Conservation (phyloP, 345 rosid species). For the Acer negundo region DNA sequence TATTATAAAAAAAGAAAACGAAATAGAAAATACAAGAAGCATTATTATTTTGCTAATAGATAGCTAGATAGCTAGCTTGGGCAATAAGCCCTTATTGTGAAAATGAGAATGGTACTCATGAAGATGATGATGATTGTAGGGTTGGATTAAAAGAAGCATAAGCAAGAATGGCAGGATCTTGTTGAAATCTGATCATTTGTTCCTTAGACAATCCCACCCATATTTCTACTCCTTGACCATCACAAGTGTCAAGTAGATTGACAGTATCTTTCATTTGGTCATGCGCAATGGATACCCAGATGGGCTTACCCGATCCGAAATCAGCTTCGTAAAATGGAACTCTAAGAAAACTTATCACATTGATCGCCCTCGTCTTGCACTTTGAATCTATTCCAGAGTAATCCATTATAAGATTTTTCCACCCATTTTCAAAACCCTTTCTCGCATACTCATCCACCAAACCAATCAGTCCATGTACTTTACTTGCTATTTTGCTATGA, state of each 20-base stretch:
- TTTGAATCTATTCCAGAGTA: neutral
- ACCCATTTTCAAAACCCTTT: conserved; percentile 17
- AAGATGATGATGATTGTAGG: no score
- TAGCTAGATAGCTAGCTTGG: no score
- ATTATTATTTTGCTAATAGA: no score
- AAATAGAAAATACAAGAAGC: no score
- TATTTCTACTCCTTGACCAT: conserved; percentile 28
- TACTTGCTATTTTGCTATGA: neutral
- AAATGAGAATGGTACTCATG: no score
- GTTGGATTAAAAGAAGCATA: conserved; percentile 24
- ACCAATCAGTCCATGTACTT: conserved; percentile 14
- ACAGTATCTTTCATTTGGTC: neutral
- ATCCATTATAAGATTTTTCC: neutral
- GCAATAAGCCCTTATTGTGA: no score
- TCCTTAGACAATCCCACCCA: conserved; percentile 31
- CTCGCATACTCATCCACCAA: conserved; percentile 15
- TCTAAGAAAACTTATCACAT: conserved; percentile 24
- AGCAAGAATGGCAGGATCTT: conserved; percentile 15
- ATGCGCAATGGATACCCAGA: conserved; percentile 19
- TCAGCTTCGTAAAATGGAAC: conserved; percentile 30
- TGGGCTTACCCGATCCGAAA: conserved; percentile 37
- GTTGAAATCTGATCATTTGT: conserved; percentile 23
- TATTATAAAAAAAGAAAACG: no score
- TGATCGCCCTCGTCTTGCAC: neutral
- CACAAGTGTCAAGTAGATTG: conserved; percentile 16